Evolutionary conservation across 768 basidiomycete genomes (phyloP), one percentile per base, ranked within the genome.

Genomic region (Russula dissimulans): DNA sequence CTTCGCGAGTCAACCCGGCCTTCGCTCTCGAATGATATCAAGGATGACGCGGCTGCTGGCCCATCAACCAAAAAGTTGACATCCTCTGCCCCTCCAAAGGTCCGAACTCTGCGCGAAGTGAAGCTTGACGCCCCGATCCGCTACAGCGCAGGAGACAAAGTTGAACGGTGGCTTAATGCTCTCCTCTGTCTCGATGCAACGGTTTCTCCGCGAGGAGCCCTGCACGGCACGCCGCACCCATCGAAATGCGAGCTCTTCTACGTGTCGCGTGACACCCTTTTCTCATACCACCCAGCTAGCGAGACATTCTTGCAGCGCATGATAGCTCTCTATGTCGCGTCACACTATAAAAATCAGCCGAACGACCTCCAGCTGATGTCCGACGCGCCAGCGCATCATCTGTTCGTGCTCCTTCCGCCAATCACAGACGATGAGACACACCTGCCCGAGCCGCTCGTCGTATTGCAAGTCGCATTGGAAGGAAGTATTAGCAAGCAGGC

Each of bases 321-420:
- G 88, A 97, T 97, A 94, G 87, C 91, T 17, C 79, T 98, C 1
- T 99, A 97, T 72, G 95, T 98, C 54, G 91, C 97, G 1, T 89
- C 88, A 53, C 97, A 99, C 71, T 99, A 99, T 78, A 99, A 99
- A 74, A 99, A 98, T 72, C 91, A 95, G 69, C 97, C 97, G 18
- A 98, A 99, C 70, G 97, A 99, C 71, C 79, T 99, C n/a, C 95
- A 98, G 71, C 81, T 99, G 54, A 83, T 98, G 72, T 91, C 89
- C 11, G 97, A 99, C 67, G 97, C 97, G 0, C 97, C 97, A 0
- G 95, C 93, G 0, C 95, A 98, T 69, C 91, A 95, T 67, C 80
- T 99, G 14, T 99, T 98, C 65, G 97, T 99, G 1, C 81, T 99
- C 0, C 78, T 98, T 1, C 95, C 95, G 0, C 97, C 97, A 0